Percentiles rank a stretch among this genome's conserved stretches.
Conservation (phyloP, 257 asterid genomes). For the Thymus mandschuricus region DNA sequence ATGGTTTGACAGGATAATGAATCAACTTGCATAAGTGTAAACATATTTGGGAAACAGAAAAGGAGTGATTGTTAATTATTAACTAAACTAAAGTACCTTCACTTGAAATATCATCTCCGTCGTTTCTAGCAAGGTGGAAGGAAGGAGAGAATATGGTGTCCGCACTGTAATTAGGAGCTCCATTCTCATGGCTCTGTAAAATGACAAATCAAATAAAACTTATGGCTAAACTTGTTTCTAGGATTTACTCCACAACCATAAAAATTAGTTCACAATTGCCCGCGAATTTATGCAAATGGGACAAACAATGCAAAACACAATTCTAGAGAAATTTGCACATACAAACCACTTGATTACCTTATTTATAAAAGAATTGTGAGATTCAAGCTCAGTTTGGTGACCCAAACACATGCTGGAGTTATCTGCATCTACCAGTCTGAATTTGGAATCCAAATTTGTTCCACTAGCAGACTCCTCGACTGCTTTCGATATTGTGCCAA, state of each 20-base stretch:
- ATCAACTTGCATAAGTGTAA: conserved; percentile 6
- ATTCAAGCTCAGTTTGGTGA: conserved; percentile 39
- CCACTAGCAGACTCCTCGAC: conserved; percentile 51
- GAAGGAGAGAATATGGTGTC: conserved; percentile 92
- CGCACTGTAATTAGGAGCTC: conserved; percentile 39
- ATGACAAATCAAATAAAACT: conserved; percentile 32
- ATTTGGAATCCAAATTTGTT: conserved; percentile 57
- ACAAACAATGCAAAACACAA: conserved; percentile 14
- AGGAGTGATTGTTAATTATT: not conserved
- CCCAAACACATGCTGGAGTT: conserved; percentile 47
- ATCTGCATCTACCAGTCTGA: conserved; percentile 58
- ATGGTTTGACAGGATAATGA: conserved; percentile 27
- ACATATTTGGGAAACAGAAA: conserved; percentile 15
- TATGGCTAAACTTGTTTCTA: conserved; percentile 25
- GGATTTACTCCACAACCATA: conserved; percentile 4
- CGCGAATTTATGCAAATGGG: not conserved
- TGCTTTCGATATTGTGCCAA: conserved; percentile 49
- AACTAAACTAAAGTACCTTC: conserved; percentile 49
- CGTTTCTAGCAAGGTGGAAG: conserved; percentile 61
- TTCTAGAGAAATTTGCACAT: conserved; percentile 5
- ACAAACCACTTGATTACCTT: conserved; percentile 47
- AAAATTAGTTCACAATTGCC: not conserved
- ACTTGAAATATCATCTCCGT: conserved; percentile 59
- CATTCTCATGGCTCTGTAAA: conserved; percentile 55
- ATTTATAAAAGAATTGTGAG: conserved; percentile 33